Conservation (phyloP, 768 basidiomycete genomes). For the Epithele typhae region DNA sequence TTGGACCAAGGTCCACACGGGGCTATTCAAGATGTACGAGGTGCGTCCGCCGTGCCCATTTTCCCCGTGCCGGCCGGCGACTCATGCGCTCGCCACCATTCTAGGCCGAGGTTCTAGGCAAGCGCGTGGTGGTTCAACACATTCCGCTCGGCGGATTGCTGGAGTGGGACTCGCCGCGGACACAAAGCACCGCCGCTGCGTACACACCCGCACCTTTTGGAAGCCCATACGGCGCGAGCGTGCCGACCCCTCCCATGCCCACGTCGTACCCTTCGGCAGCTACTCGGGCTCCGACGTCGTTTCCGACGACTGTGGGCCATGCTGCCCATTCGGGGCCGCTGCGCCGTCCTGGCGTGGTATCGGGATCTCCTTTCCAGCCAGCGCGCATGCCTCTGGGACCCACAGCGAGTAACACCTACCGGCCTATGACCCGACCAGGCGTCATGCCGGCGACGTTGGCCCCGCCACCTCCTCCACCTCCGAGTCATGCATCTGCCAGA, state of each 20-base stretch:
- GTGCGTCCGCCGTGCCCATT: conserved; percentile 32
- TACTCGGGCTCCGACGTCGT: not conserved
- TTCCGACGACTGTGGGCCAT: not conserved
- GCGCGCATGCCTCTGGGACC: conserved; percentile 21
- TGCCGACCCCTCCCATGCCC: not conserved
- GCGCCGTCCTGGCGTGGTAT: not conserved
- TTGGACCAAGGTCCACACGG: conserved; percentile 88
- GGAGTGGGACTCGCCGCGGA: conserved; percentile 46
- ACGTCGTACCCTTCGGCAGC: not conserved
- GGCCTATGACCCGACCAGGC: conserved; percentile 3
- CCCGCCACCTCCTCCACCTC: conserved; percentile 1
- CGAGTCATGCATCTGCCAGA: not conserved
- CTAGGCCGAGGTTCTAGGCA: conserved; percentile 86
- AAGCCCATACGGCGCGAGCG: not conserved
- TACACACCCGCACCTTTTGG: conserved; percentile 15
- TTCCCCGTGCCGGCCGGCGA: not conserved
- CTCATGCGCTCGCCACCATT: not conserved
- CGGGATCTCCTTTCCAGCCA: conserved; percentile 10
- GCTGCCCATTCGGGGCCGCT: too few relatives aligned
- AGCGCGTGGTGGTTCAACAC: conserved; percentile 96
- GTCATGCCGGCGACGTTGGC: not conserved
- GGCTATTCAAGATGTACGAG: conserved; percentile 95
- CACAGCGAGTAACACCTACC: conserved; percentile 17
- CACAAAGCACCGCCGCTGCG: conserved; percentile 9
- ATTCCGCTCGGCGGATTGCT: conserved; percentile 80